These are phyloP conservation scores for Colletotrichum scovillei DNA, from an alignment of 2,329 filamentous ascomycete genomes.

Conservation along the genomic window DNA sequence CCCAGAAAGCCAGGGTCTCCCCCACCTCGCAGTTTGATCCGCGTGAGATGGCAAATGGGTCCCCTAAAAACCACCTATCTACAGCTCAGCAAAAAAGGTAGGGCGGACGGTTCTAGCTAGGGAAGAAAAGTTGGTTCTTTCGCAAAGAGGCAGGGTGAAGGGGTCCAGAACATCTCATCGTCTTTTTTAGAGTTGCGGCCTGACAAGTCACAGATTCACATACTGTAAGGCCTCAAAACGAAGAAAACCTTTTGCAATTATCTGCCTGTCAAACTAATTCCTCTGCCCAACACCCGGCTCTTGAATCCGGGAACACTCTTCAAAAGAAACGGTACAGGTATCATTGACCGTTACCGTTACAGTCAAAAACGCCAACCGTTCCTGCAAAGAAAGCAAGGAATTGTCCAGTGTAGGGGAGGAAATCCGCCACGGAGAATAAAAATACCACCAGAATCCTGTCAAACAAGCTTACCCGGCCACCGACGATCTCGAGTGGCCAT, in stretches of 20 bases:
- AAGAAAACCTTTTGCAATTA: background rate
- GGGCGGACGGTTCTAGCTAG: background rate
- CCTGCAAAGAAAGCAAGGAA: constrained; percentile 1
- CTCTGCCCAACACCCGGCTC: background rate
- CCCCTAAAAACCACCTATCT: background rate
- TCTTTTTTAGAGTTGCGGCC: background rate
- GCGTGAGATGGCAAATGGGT: constrained; percentile 14
- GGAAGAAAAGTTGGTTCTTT: background rate
- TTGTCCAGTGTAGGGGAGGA: no score
- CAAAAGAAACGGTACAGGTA: background rate
- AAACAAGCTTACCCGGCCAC: background rate
- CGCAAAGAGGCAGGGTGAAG: background rate
- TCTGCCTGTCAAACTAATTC: background rate
- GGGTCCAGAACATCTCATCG: background rate
- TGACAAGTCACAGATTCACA: background rate
- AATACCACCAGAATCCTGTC: background rate
- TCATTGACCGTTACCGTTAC: background rate
- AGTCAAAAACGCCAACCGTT: constrained; percentile 4
- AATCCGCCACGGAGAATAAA: background rate
- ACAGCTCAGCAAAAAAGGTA: background rate
- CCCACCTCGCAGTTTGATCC: constrained; percentile 16
- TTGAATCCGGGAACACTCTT: background rate
- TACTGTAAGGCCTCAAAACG: background rate
- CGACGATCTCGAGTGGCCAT: background rate
- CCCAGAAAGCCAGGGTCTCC: constrained; percentile 13